A percentile compares a stretch with the other conserved stretches of the same genome.
These are phyloP conservation scores for Senna tora DNA, from an alignment of 306 rosid species.

Conservation along the genomic window DNA sequence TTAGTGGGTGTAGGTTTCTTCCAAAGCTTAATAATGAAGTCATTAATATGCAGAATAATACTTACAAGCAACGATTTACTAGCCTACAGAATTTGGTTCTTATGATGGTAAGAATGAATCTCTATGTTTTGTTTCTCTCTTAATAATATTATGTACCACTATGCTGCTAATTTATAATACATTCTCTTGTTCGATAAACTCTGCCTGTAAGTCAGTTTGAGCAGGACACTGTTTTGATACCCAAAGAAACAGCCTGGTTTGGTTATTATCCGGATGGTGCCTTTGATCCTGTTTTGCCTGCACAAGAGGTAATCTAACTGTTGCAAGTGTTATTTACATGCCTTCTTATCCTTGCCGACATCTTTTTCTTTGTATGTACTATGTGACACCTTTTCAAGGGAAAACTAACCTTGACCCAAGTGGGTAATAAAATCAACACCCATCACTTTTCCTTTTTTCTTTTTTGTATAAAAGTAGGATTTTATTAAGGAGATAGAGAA, in stretches of 20 bases:
- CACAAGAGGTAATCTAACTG: conserved; percentile 54
- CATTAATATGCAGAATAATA: conserved; percentile 48
- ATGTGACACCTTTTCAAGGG: too few relatives aligned
- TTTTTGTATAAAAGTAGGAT: too few relatives aligned
- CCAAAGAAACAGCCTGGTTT: conserved; percentile 79
- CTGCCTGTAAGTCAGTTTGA: conserved; percentile 55
- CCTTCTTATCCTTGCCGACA: too few relatives aligned
- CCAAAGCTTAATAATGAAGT: conserved; percentile 86
- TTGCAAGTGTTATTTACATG: not conserved
- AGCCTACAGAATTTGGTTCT: conserved; percentile 76
- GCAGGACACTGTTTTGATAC: conserved; percentile 60
- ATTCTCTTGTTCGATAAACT: conserved; percentile 13
- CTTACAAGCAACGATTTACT: conserved; percentile 69
- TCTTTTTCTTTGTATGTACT: too few relatives aligned
- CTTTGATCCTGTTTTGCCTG: conserved; percentile 52
- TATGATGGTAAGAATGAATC: conserved; percentile 58
- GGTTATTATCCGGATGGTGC: conserved; percentile 74
- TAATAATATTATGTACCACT: not conserved
- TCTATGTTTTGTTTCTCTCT: conserved; percentile 32
- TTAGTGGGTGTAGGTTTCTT: conserved; percentile 71
- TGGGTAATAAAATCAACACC: too few relatives aligned
- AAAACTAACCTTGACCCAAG: too few relatives aligned
- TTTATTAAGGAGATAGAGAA: too few relatives aligned
- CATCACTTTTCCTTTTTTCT: too few relatives aligned
- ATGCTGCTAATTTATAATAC: conserved; percentile 18